Evolutionary conservation across 163 green algal genomes (phyloP).

Genomic region (Scenedesmus sp.): DNA sequence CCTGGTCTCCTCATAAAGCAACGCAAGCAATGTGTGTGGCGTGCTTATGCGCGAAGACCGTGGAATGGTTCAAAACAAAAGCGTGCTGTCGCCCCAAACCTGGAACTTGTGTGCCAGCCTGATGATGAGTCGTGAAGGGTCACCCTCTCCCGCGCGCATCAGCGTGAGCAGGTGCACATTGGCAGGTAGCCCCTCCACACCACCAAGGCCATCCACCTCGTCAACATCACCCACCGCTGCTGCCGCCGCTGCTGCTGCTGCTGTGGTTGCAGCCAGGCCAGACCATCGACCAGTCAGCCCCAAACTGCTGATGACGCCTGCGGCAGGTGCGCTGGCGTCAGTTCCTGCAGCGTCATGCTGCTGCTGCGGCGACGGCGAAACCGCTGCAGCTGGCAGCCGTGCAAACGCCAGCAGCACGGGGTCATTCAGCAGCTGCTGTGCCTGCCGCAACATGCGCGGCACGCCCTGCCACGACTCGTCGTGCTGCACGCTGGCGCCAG

Average conservation of each 20-base stretch:
- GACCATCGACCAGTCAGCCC: constrained; percentile 10
- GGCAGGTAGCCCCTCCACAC: constrained; percentile 36
- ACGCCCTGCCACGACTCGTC: neutral
- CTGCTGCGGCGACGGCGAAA: neutral
- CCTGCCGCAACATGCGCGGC: constrained; percentile 38
- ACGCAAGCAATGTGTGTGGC: too few species aligned
- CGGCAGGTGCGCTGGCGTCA: neutral
- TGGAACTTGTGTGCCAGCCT: constrained; percentile 77
- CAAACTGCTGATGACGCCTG: neutral
- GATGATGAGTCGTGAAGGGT: constrained; percentile 60
- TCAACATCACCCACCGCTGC: neutral
- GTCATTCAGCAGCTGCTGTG: constrained; percentile 72
- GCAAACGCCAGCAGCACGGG: constrained; percentile 73
- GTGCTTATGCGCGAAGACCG: too few species aligned
- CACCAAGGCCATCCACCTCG: constrained; percentile 24
- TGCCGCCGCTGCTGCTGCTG: neutral
- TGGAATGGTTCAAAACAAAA: neutral
- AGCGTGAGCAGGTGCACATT: constrained; percentile 83
- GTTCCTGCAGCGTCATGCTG: neutral
- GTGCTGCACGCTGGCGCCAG: neutral
- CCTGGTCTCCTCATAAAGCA: too few species aligned
- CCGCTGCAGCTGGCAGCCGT: neutral
- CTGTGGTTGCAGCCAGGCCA: constrained; percentile 7
- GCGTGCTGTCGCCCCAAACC: constrained; percentile 39
- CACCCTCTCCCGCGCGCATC: constrained; percentile 49